Conservation (phyloP, 202 grass and related monocot genomes). For the Setaria viridis region DNA sequence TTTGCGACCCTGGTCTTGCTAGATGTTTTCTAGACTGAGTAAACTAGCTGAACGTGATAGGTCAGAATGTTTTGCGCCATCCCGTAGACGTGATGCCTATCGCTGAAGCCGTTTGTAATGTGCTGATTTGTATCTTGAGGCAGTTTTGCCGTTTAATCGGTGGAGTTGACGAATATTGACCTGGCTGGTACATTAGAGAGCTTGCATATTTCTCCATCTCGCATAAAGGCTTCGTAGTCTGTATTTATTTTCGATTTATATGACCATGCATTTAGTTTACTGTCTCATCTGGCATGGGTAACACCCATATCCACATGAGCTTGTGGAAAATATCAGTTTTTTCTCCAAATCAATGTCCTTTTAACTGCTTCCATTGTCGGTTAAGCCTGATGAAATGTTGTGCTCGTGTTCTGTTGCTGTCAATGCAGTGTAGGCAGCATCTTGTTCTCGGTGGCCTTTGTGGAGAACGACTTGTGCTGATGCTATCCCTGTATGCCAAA, state of each 20-base stretch:
- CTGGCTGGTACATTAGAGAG: neutral
- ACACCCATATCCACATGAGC: too few relatives aligned
- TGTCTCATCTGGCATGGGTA: too few relatives aligned
- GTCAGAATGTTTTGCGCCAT: neutral
- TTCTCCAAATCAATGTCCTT: too few relatives aligned
- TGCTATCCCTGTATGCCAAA: too few relatives aligned
- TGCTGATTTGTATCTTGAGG: neutral
- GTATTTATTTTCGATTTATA: neutral
- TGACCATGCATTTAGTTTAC: too few relatives aligned
- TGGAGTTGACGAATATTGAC: neutral
- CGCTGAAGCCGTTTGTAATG: constrained; percentile 16
- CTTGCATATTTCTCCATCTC: neutral
- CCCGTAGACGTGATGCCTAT: neutral
- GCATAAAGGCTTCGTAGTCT: neutral
- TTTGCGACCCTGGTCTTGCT: constrained; percentile 1
- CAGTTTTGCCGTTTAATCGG: constrained; percentile 13
- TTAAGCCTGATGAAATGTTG: too few relatives aligned
- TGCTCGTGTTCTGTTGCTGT: too few relatives aligned
- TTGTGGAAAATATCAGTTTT: too few relatives aligned
- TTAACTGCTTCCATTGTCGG: too few relatives aligned
- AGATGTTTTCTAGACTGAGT: neutral
- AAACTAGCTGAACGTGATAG: constrained; percentile 8
- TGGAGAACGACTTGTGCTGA: too few relatives aligned
- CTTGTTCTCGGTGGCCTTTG: too few relatives aligned
- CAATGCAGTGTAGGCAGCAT: too few relatives aligned